A percentile compares a stretch with the other conserved stretches of the same genome.
These are phyloP conservation scores for Trichoderma aggressivum DNA, from an alignment of 2,329 filamentous ascomycete genomes.

Conservation along the genomic window DNA sequence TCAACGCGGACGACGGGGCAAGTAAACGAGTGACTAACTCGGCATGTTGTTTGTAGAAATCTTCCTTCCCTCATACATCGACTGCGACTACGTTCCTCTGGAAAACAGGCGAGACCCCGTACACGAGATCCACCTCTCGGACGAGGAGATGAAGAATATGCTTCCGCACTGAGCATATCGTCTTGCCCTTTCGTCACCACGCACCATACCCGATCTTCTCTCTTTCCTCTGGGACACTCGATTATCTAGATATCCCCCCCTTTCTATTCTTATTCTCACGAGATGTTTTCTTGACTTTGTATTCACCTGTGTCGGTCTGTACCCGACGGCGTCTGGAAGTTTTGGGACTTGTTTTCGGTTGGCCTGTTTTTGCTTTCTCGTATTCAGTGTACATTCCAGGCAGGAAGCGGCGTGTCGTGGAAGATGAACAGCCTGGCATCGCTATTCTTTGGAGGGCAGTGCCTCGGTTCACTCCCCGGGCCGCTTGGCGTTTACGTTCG, in stretches of 20 bases:
- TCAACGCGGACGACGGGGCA: neutral
- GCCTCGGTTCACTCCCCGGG: neutral
- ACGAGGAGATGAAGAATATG: conserved; percentile 70
- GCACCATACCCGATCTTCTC: neutral
- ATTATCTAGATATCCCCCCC: conserved; percentile 14
- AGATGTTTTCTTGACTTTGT: conserved; percentile 14
- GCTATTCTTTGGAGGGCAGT: neutral
- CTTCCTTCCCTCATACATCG: conserved; percentile 74
- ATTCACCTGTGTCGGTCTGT: conserved; percentile 4
- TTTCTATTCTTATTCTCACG: conserved; percentile 1
- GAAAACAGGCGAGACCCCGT: conserved; percentile 75
- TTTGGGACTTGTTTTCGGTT: conserved; percentile 6
- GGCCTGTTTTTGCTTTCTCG: neutral
- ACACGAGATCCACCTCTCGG: conserved; percentile 71
- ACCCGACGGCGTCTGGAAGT: conserved; percentile 15
- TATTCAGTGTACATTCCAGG: neutral
- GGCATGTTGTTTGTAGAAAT: conserved; percentile 53
- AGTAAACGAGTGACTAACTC: neutral
- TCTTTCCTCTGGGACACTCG: neutral
- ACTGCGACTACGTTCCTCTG: conserved; percentile 70
- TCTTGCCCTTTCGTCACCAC: conserved; percentile 2
- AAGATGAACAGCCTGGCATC: neutral
- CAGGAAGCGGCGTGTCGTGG: conserved; percentile 10
- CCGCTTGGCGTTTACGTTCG: conserved; percentile 1
- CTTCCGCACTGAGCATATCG: conserved; percentile 54